Percentiles rank a stretch among this genome's conserved stretches.
These are phyloP conservation scores for Termitomyces sp. DNA, from an alignment of 768 basidiomycete genomes.

Conservation along the genomic window DNA sequence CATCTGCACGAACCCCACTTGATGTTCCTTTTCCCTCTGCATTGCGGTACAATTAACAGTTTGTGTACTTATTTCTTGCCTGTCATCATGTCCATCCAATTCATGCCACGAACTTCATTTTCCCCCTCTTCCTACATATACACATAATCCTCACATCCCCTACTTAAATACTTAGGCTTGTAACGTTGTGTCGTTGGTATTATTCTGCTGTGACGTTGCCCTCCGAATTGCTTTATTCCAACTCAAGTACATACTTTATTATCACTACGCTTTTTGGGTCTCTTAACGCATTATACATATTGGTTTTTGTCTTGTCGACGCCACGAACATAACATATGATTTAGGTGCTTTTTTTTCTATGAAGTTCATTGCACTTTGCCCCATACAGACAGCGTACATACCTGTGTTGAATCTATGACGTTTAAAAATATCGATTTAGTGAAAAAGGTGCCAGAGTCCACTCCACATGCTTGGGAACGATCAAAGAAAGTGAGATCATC, in stretches of 20 bases:
- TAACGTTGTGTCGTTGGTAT: slow-evolving; percentile 5
- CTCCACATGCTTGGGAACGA: too few species aligned
- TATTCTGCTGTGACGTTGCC: not conserved
- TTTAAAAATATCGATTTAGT: too few species aligned
- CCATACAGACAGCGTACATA: too few species aligned
- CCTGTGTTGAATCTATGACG: not conserved
- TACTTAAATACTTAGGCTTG: not conserved
- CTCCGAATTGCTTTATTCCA: not conserved
- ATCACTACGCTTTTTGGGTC: slow-evolving; percentile 18
- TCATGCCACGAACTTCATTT: not conserved
- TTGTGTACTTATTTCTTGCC: slow-evolving; percentile 8
- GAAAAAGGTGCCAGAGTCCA: too few species aligned
- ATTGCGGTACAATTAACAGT: slow-evolving; percentile 10
- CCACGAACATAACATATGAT: slow-evolving; percentile 1
- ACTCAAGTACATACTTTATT: not conserved
- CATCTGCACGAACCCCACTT: slow-evolving; percentile 1
- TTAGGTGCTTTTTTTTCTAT: slow-evolving; percentile 6
- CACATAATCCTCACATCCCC: not conserved
- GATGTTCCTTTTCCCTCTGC: slow-evolving; percentile 1
- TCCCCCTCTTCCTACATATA: not conserved
- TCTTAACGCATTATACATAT: slow-evolving; percentile 4
- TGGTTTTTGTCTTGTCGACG: not conserved
- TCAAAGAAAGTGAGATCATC: not conserved
- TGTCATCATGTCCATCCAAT: slow-evolving; percentile 6
- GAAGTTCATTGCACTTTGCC: not conserved